A percentile compares a stretch with the other conserved stretches of the same genome.
Conservation (phyloP, 2,329 filamentous ascomycete species). For the Penicillium janthinellum region DNA sequence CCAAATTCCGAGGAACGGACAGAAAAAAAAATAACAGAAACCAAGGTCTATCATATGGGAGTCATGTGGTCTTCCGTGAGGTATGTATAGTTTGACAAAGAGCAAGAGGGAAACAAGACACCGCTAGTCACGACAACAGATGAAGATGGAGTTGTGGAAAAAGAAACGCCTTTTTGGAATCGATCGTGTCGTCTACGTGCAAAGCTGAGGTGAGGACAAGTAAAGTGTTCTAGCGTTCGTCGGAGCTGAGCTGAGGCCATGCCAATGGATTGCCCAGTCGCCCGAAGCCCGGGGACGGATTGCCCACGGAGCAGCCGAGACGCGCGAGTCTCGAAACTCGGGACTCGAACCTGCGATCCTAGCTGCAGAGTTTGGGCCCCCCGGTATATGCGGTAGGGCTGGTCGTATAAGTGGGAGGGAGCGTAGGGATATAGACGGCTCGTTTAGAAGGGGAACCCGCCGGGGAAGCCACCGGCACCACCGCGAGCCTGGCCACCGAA, state of each 20-base stretch:
- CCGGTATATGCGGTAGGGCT: neutral
- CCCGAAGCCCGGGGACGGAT: neutral
- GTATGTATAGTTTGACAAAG: constrained; percentile 8
- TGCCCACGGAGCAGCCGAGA: neutral
- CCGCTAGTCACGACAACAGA: constrained; percentile 1
- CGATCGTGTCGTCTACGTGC: neutral
- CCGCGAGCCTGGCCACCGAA: constrained; percentile 45
- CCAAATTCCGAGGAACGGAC: neutral
- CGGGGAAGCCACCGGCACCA: constrained; percentile 50
- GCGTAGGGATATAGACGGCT: neutral
- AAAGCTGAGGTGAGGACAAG: neutral
- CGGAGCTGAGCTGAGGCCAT: neutral
- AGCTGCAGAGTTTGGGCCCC: neutral
- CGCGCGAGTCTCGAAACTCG: neutral
- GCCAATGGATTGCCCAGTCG: neutral
- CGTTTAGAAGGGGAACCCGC: constrained; percentile 61
- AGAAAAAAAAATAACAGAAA: neutral
- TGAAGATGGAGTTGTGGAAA: constrained; percentile 4
- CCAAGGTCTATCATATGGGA: constrained; percentile 23
- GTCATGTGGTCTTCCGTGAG: constrained; percentile 21
- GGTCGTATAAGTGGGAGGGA: neutral
- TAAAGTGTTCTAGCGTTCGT: neutral
- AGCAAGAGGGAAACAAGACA: constrained; percentile 8
- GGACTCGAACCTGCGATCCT: neutral
- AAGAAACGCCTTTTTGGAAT: neutral